Evolutionary conservation across 257 asterid species (phyloP).

Genomic region (Nicotiana undulata): DNA sequence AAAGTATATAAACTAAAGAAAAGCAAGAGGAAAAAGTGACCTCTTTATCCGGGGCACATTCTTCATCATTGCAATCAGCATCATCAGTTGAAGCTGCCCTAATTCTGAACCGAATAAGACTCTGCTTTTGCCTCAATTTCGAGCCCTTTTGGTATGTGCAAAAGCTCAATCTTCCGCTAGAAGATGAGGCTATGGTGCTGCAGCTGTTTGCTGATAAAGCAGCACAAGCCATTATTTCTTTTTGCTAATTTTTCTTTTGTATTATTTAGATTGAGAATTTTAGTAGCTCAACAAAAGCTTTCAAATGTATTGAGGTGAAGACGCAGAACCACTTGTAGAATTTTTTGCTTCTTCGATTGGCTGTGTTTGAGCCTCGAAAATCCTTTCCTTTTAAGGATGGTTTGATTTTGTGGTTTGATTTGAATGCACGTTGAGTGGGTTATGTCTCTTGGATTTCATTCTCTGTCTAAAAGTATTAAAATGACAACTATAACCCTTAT

Average conservation of each 20-base stretch:
- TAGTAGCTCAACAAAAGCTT: not conserved
- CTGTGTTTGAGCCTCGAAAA: conserved; percentile 1
- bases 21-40: conserved; percentile 17
- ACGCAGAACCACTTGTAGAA: not conserved
- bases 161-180: conserved; percentile 27
- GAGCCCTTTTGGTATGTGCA: conserved; percentile 10
- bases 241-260: not conserved
- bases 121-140: conserved; percentile 26
- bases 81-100: conserved; percentile 45
- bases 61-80: conserved; percentile 70
- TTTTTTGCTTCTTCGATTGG: not conserved
- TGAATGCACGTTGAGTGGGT: conserved; percentile 8
- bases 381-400: not conserved
- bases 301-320: not conserved
- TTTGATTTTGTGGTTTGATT: conserved; percentile 3
- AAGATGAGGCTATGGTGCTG: conserved; percentile 27
- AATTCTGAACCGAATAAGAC: conserved; percentile 19
- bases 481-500: not conserved
- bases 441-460: not conserved
- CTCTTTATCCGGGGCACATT: conserved; percentile 98
- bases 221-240: conserved; percentile 26
- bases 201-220: conserved; percentile 42
- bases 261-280: not conserved
- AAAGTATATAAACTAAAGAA: too few relatives aligned
- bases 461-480: not conserved